phyloP scores from a whole-genome alignment of 306 rosid species.

The Gastrolobium bilobum region DNA sequence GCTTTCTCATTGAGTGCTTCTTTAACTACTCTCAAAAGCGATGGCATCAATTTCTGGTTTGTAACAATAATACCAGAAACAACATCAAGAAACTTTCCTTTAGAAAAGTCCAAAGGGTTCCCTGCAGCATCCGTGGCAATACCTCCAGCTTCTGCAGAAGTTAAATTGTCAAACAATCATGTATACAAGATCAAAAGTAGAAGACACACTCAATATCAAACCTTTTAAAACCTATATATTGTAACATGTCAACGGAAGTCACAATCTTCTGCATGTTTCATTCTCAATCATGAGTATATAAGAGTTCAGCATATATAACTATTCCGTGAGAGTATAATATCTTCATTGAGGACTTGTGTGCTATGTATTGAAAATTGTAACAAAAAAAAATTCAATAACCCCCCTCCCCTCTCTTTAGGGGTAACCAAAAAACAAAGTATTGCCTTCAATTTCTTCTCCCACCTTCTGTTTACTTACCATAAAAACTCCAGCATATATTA shows the following conservation, averaged over 20 bases:
- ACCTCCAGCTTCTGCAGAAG: constrained; percentile 90
- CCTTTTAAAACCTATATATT: not conserved
- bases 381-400: not conserved
- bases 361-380: not conserved
- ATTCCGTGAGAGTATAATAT: not conserved
- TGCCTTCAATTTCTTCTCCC: not conserved
- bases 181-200: constrained; percentile 14
- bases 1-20: constrained; percentile 73
- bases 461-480: not conserved
- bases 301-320: not conserved
- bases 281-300: not conserved
- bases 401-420: not conserved
- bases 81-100: constrained; percentile 84
- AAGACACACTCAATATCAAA: constrained; percentile 22
- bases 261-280: not conserved
- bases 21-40: constrained; percentile 73
- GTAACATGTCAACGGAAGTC: not conserved
- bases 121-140: constrained; percentile 84
- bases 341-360: not conserved
- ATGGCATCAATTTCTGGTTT: constrained; percentile 93
- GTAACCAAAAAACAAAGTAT: not conserved
- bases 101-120: constrained; percentile 86
- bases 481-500: not conserved
- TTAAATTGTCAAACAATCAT: constrained; percentile 36
- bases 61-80: constrained; percentile 85